Evolutionary conservation across 257 asterid genomes (phyloP), one percentile per base, ranked within the genome.

Genomic region (Phtheirospermum japonicum): DNA sequence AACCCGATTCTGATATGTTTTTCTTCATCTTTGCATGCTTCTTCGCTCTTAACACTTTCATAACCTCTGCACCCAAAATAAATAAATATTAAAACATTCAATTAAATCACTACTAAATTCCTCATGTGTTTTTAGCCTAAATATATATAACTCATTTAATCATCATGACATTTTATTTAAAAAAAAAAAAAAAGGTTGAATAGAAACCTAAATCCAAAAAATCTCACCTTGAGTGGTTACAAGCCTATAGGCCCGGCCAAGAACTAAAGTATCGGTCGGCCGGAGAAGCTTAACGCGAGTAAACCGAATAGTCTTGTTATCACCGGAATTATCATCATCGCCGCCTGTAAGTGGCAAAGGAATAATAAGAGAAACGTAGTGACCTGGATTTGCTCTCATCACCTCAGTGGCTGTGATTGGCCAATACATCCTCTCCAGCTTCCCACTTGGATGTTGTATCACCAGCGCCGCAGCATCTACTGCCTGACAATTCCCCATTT

Each of bases 381-480:
- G 96, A 1, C 96, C 98, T 0, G 98, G 95, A 72, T 90, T 79
- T 67, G 77, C 62, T 66, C 82, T 85, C 95, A 90, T 87, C 43
- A 90, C 94, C 59, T 90, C 94, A 63, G 79, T 79, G 0, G 86
- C 98, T 0, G 80, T 48, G 52, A 90, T 42, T 0, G 89, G 75
- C 94, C 97, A 87, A 33, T 80, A 85, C 91, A 85, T 64, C 70
- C 95, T 79, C 59, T 87, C 97, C 46, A 78, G 75, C 34, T 73
- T 85, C 6, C 98, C 98, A 63, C 57, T 67, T 0, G 96, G 98
- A 68, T 87, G 96, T 53, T 90, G 98, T 72, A 87, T 81, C 40
- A 87, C 98, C 20, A 90, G 84, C 1, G 89, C 96, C 7, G 98
- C 98, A 0, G 96, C 96, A 63, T 87, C 96, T 23, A 90, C 90